Conservation (phyloP, 768 basidiomycete species). For the Tephrocybe rancida region DNA sequence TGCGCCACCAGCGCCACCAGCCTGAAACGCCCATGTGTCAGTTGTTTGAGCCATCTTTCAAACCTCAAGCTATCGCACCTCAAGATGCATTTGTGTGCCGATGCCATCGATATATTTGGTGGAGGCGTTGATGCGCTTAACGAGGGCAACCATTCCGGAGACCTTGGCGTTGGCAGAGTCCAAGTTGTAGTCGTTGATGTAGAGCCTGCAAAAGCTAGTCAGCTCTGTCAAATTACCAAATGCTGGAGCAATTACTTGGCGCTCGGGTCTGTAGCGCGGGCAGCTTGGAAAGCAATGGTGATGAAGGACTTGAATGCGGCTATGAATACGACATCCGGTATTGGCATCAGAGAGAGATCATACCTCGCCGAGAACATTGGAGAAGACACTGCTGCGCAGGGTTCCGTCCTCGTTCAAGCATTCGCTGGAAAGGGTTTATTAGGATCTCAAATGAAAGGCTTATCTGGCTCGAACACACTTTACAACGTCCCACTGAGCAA, state of each 20-base stretch:
- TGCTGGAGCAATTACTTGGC: constrained; percentile 36
- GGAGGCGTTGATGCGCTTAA: constrained; percentile 38
- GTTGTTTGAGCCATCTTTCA: background rate
- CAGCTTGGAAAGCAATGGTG: constrained; percentile 52
- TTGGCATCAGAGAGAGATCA: background rate
- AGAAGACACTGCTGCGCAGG: constrained; percentile 48
- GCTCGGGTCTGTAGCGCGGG: constrained; percentile 47
- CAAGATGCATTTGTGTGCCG: constrained; percentile 53
- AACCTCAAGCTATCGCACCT: constrained; percentile 10
- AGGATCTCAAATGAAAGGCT: background rate
- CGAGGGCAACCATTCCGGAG: constrained; percentile 38
- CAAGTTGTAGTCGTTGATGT: constrained; percentile 50
- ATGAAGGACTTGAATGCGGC: constrained; percentile 39
- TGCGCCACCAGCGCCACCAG: constrained; percentile 40
- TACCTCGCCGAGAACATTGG: constrained; percentile 47
- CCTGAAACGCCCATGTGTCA: constrained; percentile 21
- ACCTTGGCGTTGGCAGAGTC: constrained; percentile 53
- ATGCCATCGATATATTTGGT: constrained; percentile 49
- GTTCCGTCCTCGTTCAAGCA: constrained; percentile 56
- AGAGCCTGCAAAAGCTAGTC: constrained; percentile 22
- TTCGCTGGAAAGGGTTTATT: constrained; percentile 30
- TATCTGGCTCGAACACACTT: constrained; percentile 29
- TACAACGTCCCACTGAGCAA: constrained; percentile 41
- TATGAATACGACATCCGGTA: background rate
- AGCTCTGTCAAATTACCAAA: background rate